Conservation (phyloP, 306 rosid genomes). For the Castanospermum australe region DNA sequence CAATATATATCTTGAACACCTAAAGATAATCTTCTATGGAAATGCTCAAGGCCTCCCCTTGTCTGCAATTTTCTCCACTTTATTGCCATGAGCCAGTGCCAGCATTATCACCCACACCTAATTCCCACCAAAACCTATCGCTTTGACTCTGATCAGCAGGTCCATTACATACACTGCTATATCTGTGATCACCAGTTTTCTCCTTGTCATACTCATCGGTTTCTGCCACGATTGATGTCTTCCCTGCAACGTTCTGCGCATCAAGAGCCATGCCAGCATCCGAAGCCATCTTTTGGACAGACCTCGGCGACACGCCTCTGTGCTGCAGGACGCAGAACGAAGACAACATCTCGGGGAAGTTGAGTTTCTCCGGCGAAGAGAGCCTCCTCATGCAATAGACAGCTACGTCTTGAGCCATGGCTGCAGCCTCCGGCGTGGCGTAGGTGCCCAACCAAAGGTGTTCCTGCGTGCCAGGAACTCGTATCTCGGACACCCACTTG, state of each 20-base stretch:
- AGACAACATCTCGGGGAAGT: conserved; percentile 44
- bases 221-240: background rate
- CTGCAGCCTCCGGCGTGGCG: conserved; percentile 49
- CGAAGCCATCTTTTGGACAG: conserved; percentile 54
- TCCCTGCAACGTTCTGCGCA: conserved; percentile 26
- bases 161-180: too few species aligned
- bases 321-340: background rate
- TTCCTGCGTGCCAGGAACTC: conserved; percentile 46
- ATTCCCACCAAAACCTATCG: conserved; percentile 11
- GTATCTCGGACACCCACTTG: conserved; percentile 66
- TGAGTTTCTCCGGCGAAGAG: conserved; percentile 36
- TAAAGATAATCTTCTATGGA: conserved; percentile 54
- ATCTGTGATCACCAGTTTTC: too few species aligned
- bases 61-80: background rate
- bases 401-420: conserved; percentile 57
- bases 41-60: conserved; percentile 38
- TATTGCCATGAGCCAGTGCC: background rate
- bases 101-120: background rate
- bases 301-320: conserved; percentile 42
- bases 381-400: conserved; percentile 47
- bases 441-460: conserved; percentile 63
- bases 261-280: conserved; percentile 65
- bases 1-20: background rate
- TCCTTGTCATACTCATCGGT: background rate
- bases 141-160: too few species aligned